These are phyloP conservation scores for Aspergillus tanneri DNA, from an alignment of 2,329 filamentous ascomycete genomes.

Conservation along the genomic window DNA sequence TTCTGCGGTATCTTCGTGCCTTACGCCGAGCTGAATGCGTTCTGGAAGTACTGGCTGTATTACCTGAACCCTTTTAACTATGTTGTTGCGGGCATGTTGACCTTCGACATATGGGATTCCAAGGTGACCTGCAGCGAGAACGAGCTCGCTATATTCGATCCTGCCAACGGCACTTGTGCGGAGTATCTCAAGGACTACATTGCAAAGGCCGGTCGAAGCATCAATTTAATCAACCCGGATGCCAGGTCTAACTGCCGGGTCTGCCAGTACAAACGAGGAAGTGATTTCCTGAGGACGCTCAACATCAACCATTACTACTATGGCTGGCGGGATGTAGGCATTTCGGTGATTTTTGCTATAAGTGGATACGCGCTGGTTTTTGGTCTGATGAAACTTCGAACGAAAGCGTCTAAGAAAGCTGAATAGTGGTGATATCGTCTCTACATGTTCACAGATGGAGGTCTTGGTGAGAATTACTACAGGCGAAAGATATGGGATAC, in stretches of 20 bases:
- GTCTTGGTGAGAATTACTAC: background rate
- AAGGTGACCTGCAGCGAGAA: constrained; percentile 48
- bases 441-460: background rate
- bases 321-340: constrained; percentile 65
- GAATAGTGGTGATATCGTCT: constrained; percentile 21
- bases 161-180: constrained; percentile 51
- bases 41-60: constrained; percentile 69
- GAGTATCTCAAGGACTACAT: constrained; percentile 59
- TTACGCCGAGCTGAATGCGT: constrained; percentile 60
- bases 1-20: constrained; percentile 72
- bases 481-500: background rate
- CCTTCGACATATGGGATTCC: constrained; percentile 52
- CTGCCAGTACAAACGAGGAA: constrained; percentile 59
- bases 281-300: constrained; percentile 60
- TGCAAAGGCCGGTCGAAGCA: constrained; percentile 42
- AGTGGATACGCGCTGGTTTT: constrained; percentile 55
- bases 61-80: constrained; percentile 63
- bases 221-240: constrained; percentile 61
- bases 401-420: constrained; percentile 40
- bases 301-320: constrained; percentile 62
- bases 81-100: constrained; percentile 57
- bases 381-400: constrained; percentile 39
- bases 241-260: constrained; percentile 58
- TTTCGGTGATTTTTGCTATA: constrained; percentile 57
- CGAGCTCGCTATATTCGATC: constrained; percentile 52